A percentile compares a stretch with the other conserved stretches of the same genome.
Conservation (phyloP, 805 yeast species). For the Teunomyces cretensis region DNA sequence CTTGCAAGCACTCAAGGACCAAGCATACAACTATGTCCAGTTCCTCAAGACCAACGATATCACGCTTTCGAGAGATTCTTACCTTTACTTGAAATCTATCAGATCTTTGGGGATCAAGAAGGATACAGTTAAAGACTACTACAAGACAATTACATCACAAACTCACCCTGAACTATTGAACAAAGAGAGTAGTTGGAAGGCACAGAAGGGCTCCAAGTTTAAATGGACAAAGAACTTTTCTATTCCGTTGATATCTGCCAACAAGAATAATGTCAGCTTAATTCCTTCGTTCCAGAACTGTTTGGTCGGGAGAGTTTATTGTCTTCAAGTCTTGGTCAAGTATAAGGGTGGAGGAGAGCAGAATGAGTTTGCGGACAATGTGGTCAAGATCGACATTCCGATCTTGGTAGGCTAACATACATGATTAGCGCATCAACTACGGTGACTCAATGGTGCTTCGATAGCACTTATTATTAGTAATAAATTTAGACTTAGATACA, state of each 20-base stretch:
- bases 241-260: conserved; percentile 42
- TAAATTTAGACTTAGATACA: background rate
- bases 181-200: conserved; percentile 28
- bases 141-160: conserved; percentile 25
- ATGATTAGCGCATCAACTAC: no score
- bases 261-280: conserved; percentile 49
- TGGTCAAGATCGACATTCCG: conserved; percentile 35
- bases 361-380: conserved; percentile 30
- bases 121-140: conserved; percentile 39
- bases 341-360: conserved; percentile 32
- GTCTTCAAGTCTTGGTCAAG: conserved; percentile 43
- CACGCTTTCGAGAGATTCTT: conserved; percentile 31
- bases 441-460: no score
- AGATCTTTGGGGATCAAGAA: conserved; percentile 39
- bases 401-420: conserved; percentile 29
- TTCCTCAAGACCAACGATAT: conserved; percentile 36
- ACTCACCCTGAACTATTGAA: conserved; percentile 24
- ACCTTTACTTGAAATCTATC: conserved; percentile 37
- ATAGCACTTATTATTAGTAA: background rate
- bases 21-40: conserved; percentile 30
- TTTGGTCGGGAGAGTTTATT: conserved; percentile 57
- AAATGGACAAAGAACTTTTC: conserved; percentile 32
- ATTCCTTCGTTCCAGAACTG: conserved; percentile 67
- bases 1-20: conserved; percentile 34
- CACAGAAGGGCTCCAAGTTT: conserved; percentile 24